phyloP scores from a whole-genome alignment of 1,284 basidiomycete genomes.

The Coriolopsis trogii region DNA sequence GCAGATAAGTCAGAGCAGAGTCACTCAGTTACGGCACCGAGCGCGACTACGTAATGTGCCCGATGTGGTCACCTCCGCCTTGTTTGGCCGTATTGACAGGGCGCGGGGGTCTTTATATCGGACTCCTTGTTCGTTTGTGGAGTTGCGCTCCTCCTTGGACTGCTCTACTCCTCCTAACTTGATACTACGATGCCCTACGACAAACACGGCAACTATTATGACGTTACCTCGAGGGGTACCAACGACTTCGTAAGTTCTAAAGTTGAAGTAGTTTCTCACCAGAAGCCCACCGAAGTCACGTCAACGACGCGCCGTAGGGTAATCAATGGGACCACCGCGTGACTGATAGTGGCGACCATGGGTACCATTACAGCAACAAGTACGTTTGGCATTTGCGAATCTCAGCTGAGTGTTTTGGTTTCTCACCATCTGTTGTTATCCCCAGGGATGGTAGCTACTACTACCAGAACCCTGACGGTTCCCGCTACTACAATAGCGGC shows the following conservation, averaged over 20 bases:
- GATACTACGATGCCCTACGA: constrained; percentile 8
- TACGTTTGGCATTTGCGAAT: constrained; percentile 12
- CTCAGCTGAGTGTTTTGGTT: no score
- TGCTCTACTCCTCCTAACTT: background rate
- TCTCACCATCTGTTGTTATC: background rate
- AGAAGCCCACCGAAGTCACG: background rate
- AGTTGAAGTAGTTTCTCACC: background rate
- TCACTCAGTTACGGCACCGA: no score
- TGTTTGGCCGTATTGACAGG: no score
- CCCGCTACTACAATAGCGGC: constrained; percentile 30
- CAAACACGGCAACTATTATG: constrained; percentile 19
- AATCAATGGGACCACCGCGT: constrained; percentile 32
- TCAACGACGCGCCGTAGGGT: constrained; percentile 20
- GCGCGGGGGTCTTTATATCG: no score
- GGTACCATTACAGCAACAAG: constrained; percentile 35
- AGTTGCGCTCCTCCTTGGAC: background rate
- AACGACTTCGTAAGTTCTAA: constrained; percentile 30
- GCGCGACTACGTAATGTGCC: background rate
- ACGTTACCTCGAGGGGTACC: constrained; percentile 24
- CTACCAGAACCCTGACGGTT: constrained; percentile 30
- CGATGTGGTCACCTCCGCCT: no score
- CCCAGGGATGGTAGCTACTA: constrained; percentile 32
- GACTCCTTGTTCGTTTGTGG: constrained; percentile 10
- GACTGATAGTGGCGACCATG: constrained; percentile 22
- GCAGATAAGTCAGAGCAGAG: no score